Evolutionary conservation across 768 basidiomycete species (phyloP), one percentile per base, ranked within the genome.

Genomic region (Hygrophorus russula): DNA sequence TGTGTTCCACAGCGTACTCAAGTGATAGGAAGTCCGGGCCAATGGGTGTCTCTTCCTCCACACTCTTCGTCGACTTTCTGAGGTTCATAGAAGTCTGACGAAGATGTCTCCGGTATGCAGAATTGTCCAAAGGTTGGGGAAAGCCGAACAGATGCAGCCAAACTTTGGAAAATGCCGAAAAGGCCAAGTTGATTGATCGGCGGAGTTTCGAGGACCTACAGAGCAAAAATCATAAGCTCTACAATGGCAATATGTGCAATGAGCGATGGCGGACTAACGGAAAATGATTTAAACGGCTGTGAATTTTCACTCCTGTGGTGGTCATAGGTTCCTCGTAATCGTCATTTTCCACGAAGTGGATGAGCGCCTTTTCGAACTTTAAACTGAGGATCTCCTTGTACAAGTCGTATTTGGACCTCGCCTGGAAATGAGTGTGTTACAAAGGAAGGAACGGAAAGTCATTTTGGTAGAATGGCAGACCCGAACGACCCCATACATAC

Each of bases 1-100:
- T 85, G 30, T 81, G 77, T 47, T 91, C 87, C 40, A 91, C 78
- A 9, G 88, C 94, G 56, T 98, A 98, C 57, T 98, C 92, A 14
- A 76, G 51, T 6, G 63, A 64, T 2, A 69, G 57, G 43, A 74
- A 76, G 53, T 83, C 76, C 8, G 62, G 63, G 10, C 73, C 80
- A 19, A 75, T 50, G 3, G 73, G 73, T 3, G 72, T 74, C 41
- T 72, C 69, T 34, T 77, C 76, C 19, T 80, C 74, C 4, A 65
- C 42, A 33, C 61, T 59, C 48, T 71, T 60, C 33, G 54, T 4
- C 35, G 13, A 47, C 58, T 62, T 27, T 9, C 46, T 4, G 20
- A 48, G 41, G 35, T 52, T 12, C 36, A 40, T 24, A 33, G 15
- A 37, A 44, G 43, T 2, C 38, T 42, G 40, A 42, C 44, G 32